Evolutionary conservation across 2,329 filamentous ascomycete species (phyloP), one percentile per base, ranked within the genome.

Genomic region (Calonectria crousiana): DNA sequence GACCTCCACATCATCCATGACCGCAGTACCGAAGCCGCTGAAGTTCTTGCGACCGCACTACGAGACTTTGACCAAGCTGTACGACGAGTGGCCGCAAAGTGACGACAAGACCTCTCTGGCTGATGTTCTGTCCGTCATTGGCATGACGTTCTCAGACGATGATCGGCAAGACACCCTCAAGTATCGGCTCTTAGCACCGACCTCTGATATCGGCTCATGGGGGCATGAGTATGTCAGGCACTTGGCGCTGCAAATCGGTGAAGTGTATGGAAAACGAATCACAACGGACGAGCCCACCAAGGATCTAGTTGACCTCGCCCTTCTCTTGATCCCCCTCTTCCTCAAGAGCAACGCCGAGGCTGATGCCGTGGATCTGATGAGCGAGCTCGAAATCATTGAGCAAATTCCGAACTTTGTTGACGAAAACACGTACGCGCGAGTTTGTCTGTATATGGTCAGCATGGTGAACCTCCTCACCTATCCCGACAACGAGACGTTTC

Each of bases 1-100:
- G 89, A 99, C 97, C 71, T 98, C 97, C 74, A 99, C 97, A 78
- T 98, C 96, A 74, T 99, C 97, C 58, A 99, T 99, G 97, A 99
- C 97, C 64, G 97, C 97, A 74, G 97, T 99, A 76, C 97, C 97
- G 30, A 99, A 99, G 87, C 97, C 97, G 41, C 91, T 99, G 81
- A 99, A 99, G 87, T 99, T 99, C 85, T 91, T 99, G 77, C 92
- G 97, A 88, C 97, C 96, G 79, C 96, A 99, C 86, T 99, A 98
- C 88, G 94, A 97, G 86, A 92, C 94, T 72, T 90, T 99, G 83
- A 94, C 94, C 76, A 94, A 94, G 85, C 89, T 96, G 34, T 98
- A 98, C 88, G 96, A 98, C 74, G 91, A 93, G 84, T 99, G 97
- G 97, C 90, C 94, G 5, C 90, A 91, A 71, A 92, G 95, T 77